phyloP scores from a whole-genome alignment of 768 basidiomycete genomes.

The Macrolepiota dolichaula region DNA sequence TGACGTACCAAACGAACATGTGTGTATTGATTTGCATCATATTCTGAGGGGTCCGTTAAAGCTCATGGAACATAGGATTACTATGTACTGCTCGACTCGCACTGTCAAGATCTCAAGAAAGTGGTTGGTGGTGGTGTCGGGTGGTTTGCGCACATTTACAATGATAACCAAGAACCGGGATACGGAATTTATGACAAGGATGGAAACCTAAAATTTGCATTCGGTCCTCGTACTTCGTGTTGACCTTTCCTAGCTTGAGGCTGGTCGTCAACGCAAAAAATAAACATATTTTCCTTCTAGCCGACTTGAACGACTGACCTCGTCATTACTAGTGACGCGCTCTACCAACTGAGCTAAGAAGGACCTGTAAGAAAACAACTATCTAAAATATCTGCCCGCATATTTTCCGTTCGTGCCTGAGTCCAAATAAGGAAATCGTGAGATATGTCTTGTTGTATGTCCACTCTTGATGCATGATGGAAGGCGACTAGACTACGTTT shows the following conservation, averaged over 20 bases:
- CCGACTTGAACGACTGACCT: slow-evolving; percentile 68
- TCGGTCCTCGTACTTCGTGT: slow-evolving; percentile 49
- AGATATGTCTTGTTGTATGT: too few relatives aligned
- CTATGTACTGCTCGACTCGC: slow-evolving; percentile 46
- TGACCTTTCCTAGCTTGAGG: slow-evolving; percentile 15
- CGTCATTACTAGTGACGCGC: slow-evolving; percentile 72
- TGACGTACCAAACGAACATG: slow-evolving; percentile 45
- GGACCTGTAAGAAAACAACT: slow-evolving; percentile 13
- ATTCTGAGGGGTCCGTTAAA: neutral
- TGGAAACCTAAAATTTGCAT: slow-evolving; percentile 45
- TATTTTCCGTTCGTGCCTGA: too few relatives aligned
- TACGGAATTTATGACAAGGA: slow-evolving; percentile 51
- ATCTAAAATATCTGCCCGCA: too few relatives aligned
- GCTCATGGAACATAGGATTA: slow-evolving; percentile 36
- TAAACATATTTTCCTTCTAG: slow-evolving; percentile 27
- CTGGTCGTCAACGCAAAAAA: too few relatives aligned
- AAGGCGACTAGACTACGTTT: too few relatives aligned
- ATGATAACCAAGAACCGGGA: slow-evolving; percentile 49
- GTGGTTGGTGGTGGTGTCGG: slow-evolving; percentile 52
- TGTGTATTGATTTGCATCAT: slow-evolving; percentile 16
- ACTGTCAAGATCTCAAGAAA: slow-evolving; percentile 49
- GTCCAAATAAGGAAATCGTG: too few relatives aligned
- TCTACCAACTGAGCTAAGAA: slow-evolving; percentile 35
- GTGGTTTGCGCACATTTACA: slow-evolving; percentile 68
- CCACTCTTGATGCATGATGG: too few relatives aligned